Conservation (phyloP, 495 filamentous ascomycete genomes). For the Talaromyces liani region DNA sequence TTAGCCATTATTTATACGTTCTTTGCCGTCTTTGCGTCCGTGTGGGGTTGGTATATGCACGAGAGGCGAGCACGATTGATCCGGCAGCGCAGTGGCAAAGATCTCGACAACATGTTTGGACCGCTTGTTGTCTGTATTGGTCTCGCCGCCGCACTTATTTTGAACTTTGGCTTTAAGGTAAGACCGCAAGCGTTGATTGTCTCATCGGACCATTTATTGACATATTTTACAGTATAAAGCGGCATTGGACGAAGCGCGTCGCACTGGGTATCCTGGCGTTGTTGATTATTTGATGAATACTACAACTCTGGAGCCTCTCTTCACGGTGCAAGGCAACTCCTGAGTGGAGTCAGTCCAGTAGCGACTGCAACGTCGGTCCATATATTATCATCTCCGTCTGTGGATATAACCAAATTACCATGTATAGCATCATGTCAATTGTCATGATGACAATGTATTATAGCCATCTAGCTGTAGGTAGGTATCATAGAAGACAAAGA, state of each 20-base stretch:
- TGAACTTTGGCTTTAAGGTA: constrained; percentile 85
- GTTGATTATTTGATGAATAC: background rate
- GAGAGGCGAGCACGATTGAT: constrained; percentile 71
- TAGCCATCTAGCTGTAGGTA: background rate
- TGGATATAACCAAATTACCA: background rate
- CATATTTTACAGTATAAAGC: constrained; percentile 1
- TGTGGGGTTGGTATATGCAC: constrained; percentile 84
- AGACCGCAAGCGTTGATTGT: background rate
- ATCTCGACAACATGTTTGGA: constrained; percentile 82
- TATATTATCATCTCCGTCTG: background rate
- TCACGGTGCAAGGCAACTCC: background rate
- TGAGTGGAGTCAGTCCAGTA: background rate
- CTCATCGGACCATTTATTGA: background rate
- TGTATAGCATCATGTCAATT: background rate
- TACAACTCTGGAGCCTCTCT: background rate
- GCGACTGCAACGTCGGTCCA: background rate
- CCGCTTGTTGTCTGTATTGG: constrained; percentile 78
- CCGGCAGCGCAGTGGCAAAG: constrained; percentile 71
- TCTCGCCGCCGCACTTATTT: constrained; percentile 64
- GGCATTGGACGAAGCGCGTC: background rate
- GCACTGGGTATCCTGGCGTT: background rate
- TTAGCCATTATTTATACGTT: constrained; percentile 75
- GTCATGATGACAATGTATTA: background rate
- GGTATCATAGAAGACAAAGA: background rate
- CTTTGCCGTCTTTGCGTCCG: constrained; percentile 73